Conservation (phyloP, 2,329 filamentous ascomycete species). For the Nannizziopsis barbatae region DNA sequence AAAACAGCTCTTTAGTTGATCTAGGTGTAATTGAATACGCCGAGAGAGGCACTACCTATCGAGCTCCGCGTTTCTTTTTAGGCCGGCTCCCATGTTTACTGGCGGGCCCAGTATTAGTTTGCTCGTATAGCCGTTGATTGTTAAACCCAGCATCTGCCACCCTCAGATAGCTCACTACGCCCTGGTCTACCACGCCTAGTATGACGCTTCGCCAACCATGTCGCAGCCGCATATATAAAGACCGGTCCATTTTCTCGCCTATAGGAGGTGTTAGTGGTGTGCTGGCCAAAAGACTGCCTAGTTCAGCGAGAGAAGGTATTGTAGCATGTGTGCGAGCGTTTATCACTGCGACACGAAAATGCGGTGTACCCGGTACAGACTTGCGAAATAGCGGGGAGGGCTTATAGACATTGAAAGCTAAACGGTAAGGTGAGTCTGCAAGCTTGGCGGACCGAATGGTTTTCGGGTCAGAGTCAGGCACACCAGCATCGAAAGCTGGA, state of each 20-base stretch:
- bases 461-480: slow-evolving; percentile 22
- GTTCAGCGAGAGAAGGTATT: slow-evolving; percentile 62
- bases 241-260: slow-evolving; percentile 37
- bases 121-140: slow-evolving; percentile 58
- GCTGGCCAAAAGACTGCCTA: slow-evolving; percentile 59
- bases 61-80: slow-evolving; percentile 18
- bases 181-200: slow-evolving; percentile 78
- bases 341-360: slow-evolving; percentile 75
- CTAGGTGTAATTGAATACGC: too few relatives aligned
- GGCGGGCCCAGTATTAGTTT: slow-evolving; percentile 20
- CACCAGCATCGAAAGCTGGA: slow-evolving; percentile 53
- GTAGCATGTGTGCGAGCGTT: slow-evolving; percentile 56
- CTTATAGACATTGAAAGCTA: slow-evolving; percentile 78
- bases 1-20: too few relatives aligned
- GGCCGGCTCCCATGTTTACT: slow-evolving; percentile 21
- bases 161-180: slow-evolving; percentile 76
- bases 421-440: slow-evolving; percentile 44
- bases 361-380: slow-evolving; percentile 61
- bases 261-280: slow-evolving; percentile 57
- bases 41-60: background rate
- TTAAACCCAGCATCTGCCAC: slow-evolving; percentile 71
- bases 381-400: slow-evolving; percentile 62
- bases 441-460: slow-evolving; percentile 14
- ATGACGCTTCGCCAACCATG: slow-evolving; percentile 76
- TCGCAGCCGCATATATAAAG: slow-evolving; percentile 66